Conservation (phyloP, 768 basidiomycete genomes). For the Russula abietina region DNA sequence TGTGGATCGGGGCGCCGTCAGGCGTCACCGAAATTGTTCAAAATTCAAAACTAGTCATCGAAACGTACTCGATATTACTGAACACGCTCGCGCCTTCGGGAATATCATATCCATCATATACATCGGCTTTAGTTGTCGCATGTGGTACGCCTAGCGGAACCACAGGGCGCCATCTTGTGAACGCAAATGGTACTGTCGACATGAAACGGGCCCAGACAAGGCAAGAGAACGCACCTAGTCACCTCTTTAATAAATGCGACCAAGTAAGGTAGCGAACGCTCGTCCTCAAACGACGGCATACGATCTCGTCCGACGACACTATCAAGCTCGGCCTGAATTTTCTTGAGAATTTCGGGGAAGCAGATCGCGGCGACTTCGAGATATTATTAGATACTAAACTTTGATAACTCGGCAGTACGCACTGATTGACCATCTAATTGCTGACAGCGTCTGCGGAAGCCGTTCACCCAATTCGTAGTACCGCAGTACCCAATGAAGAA, state of each 20-base stretch:
- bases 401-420: neutral
- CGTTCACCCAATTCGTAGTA: neutral
- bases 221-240: neutral
- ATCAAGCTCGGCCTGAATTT: constrained; percentile 24
- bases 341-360: constrained; percentile 19
- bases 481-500: neutral
- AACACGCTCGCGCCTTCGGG: constrained; percentile 11
- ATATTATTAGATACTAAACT: neutral
- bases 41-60: neutral
- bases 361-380: constrained; percentile 5
- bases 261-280: constrained; percentile 17
- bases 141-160: constrained; percentile 14
- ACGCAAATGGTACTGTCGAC: neutral
- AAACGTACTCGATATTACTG: constrained; percentile 14
- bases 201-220: neutral
- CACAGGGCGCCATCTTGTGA: constrained; percentile 10
- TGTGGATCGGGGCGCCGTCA: neutral
- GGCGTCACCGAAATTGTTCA: neutral
- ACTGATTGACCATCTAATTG: constrained; percentile 8
- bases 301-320: constrained; percentile 19
- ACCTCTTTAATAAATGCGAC: constrained; percentile 24
- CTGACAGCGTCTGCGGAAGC: constrained; percentile 7
- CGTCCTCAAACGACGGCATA: constrained; percentile 22
- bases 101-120: constrained; percentile 16
- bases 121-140: constrained; percentile 2